phyloP scores from a whole-genome alignment of 164 flowering plant species.

The Buxus sempervirens region DNA sequence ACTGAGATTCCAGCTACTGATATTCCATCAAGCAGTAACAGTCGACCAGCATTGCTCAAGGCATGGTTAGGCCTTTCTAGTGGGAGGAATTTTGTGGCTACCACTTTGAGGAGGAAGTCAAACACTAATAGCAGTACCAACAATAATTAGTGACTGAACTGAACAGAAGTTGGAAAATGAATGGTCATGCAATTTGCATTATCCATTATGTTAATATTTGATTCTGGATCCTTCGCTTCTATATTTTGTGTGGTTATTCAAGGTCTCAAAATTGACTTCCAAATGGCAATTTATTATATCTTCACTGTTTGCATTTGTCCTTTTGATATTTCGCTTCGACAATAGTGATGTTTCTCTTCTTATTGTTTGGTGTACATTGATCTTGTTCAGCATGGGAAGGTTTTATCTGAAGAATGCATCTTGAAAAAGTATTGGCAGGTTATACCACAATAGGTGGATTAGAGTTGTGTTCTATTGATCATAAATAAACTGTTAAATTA shows the following conservation, averaged over 20 bases:
- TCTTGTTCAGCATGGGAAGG: no score
- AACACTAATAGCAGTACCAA: constrained; percentile 6
- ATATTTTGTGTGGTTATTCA: not conserved
- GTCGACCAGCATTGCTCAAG: constrained; percentile 24
- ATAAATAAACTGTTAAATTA: no score
- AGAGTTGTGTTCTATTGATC: no score
- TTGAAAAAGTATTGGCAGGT: no score
- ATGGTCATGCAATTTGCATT: not conserved
- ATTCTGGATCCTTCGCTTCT: not conserved
- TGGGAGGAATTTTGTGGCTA: constrained; percentile 42
- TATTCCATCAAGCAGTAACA: constrained; percentile 27
- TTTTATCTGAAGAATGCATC: no score
- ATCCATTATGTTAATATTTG: not conserved
- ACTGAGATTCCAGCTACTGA: constrained; percentile 10
- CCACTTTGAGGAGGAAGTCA: constrained; percentile 50
- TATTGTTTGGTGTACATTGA: no score
- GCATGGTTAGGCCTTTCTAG: constrained; percentile 38
- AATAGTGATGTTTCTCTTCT: no score
- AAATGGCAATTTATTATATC: not conserved
- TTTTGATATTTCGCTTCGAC: no score
- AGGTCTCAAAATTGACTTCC: not conserved
- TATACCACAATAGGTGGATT: no score
- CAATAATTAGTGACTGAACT: not conserved
- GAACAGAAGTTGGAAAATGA: not conserved
- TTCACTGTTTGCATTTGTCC: no score